These are phyloP conservation scores for Podaxis sp. DNA, from an alignment of 768 basidiomycete genomes.

Conservation along the genomic window DNA sequence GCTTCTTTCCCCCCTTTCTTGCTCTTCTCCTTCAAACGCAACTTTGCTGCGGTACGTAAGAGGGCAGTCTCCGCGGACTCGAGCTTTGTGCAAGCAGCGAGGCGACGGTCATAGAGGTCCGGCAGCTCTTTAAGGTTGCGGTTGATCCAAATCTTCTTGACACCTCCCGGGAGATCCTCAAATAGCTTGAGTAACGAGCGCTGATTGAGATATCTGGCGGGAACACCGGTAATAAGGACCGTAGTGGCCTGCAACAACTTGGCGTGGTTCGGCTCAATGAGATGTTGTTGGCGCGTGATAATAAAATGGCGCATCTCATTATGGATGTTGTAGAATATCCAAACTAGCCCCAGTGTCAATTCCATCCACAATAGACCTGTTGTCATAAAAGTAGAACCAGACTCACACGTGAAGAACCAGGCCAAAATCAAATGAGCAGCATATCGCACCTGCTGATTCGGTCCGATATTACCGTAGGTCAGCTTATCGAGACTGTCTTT, in stretches of 20 bases:
- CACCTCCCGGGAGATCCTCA: constrained; percentile 84
- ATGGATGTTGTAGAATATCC: constrained; percentile 82
- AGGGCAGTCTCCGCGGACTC: constrained; percentile 83
- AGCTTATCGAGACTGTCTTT: constrained; percentile 63
- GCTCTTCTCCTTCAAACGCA: constrained; percentile 47
- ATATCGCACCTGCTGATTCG: constrained; percentile 50
- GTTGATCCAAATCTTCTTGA: constrained; percentile 90
- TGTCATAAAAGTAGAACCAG: neutral
- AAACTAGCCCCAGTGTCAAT: constrained; percentile 41
- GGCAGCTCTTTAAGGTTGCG: constrained; percentile 86
- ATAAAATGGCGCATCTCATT: constrained; percentile 80
- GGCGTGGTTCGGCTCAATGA: constrained; percentile 71
- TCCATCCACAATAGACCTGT: neutral
- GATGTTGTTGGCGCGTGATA: constrained; percentile 72
- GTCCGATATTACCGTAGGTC: constrained; percentile 75
- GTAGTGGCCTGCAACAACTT: constrained; percentile 84
- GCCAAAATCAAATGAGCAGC: constrained; percentile 76
- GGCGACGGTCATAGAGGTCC: constrained; percentile 71
- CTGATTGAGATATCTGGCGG: constrained; percentile 70
- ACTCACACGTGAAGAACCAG: constrained; percentile 75
- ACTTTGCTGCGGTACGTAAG: constrained; percentile 70
- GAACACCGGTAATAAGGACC: constrained; percentile 87
- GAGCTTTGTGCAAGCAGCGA: constrained; percentile 70
- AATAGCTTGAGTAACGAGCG: constrained; percentile 64
- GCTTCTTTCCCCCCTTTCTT: constrained; percentile 27